Base-by-base conservation (phyloP, 106 monocot species). In the Acorus gramineus region DNA sequence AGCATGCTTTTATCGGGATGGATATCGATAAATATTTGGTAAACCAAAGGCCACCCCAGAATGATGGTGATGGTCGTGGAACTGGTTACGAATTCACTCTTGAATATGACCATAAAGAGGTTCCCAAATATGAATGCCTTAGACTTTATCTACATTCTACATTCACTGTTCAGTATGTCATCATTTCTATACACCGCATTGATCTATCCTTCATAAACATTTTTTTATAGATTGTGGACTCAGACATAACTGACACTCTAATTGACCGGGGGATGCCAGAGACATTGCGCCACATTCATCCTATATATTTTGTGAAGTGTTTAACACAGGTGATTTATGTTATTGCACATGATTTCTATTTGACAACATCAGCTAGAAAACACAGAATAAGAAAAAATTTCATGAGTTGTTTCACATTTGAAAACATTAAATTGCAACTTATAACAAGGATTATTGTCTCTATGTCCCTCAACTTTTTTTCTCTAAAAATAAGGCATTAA, bases 241-340 rank as follows among this genome's bases (percentile, higher is more conserved):
- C 71, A 12, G 84, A 81, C 59, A 53, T 81, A 81, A 76, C 70
- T 65, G 84, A 86, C 65, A 66, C 68, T 74, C 79, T 82, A 45
- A 80, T 91, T 67, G 59, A 81, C 45, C 73, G 86, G 83, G 91
- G 91, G 8, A 81, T 92, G 84, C 86, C 84, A 70, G 70, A 77
- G 54, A 84, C 81, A 2, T 72, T 84, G 69, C 75, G 66, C 4
- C 50, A 55, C 6, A 73, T 77, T 60, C 91, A 92, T 92, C 91
- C 91, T 64, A 53, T 84, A 5, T 86, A 87, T 75, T 92, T 92
- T 76, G 73, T 77, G 5, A 92, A 84, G 57, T 81, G 74, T 75
- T 77, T 92, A 74, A 55, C 66, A 62, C 86, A 84, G 91, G 91
- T 92, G 28, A 28, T 28, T 28, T 28, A 28, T 28, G 28, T 28